phyloP scores from a whole-genome alignment of 345 rosid genomes.

The Rhizophora mangle region DNA sequence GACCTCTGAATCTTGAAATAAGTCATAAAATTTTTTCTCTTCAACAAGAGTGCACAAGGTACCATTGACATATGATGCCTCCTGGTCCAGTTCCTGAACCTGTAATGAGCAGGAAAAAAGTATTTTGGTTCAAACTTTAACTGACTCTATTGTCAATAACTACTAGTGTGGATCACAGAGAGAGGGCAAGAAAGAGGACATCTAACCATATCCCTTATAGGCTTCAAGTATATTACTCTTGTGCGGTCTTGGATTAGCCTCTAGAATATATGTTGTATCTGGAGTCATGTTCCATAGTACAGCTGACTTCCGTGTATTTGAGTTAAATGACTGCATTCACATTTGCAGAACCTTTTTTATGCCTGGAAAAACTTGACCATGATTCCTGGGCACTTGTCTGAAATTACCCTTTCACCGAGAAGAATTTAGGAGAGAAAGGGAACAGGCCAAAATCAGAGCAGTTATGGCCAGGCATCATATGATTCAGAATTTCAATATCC shows the following conservation, averaged over 20 bases:
- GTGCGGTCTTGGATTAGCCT: too few relatives aligned
- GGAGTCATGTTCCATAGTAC: not conserved
- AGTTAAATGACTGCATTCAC: not conserved
- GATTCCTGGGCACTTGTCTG: not conserved
- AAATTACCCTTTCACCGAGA: not conserved
- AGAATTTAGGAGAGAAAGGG: not conserved
- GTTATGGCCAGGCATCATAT: not conserved
- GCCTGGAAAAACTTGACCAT: not conserved
- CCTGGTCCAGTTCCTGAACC: not conserved
- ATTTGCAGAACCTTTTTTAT: not conserved
- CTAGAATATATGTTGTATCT: too few relatives aligned
- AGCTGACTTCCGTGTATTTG: not conserved
- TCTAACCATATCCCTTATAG: too few relatives aligned
- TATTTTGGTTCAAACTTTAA: not conserved
- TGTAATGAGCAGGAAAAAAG: not conserved
- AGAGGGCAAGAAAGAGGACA: too few relatives aligned
- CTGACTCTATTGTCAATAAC: not conserved
- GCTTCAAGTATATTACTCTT: too few relatives aligned
- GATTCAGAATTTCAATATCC: not conserved
- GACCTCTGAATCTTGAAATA: not conserved
- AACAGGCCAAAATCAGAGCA: too few relatives aligned
- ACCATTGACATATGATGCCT: not conserved
- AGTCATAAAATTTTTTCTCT: not conserved
- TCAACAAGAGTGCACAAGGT: not conserved
- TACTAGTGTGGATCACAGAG: too few relatives aligned